A percentile compares a stretch with the other conserved stretches of the same genome.
These are phyloP conservation scores for Phialocephala subalpina DNA, from an alignment of 2,329 filamentous ascomycete genomes.

Conservation along the genomic window DNA sequence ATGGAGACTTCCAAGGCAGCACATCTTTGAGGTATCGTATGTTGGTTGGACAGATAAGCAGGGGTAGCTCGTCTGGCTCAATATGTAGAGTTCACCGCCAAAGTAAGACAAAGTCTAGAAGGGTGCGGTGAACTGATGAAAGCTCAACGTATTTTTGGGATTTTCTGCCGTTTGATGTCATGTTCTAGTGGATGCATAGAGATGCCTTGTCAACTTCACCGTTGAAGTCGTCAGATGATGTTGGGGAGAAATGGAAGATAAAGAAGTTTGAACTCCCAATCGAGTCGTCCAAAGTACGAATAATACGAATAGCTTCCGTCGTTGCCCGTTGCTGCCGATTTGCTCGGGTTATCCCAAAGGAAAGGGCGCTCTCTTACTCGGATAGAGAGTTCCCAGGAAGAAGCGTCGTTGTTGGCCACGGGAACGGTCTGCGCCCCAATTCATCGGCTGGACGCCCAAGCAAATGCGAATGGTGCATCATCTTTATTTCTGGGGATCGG, in stretches of 20 bases:
- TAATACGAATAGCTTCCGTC: background rate
- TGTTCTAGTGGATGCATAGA: conserved; percentile 1
- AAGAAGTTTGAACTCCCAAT: background rate
- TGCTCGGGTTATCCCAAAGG: background rate
- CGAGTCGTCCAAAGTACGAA: background rate
- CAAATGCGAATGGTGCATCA: background rate
- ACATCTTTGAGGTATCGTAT: background rate
- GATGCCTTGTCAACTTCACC: background rate
- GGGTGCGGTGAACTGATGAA: background rate
- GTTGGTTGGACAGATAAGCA: conserved; percentile 9
- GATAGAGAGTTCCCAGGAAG: background rate
- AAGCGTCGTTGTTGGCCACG: background rate
- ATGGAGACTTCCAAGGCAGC: background rate
- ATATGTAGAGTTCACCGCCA: conserved; percentile 1
- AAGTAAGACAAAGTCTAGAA: conserved; percentile 2
- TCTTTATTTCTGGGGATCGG: background rate
- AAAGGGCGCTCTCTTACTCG: background rate
- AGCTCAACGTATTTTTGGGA: background rate
- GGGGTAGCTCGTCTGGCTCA: conserved; percentile 9
- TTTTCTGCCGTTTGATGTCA: background rate
- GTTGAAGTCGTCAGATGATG: background rate
- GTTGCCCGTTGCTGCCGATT: background rate
- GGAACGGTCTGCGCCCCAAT: conserved; percentile 3
- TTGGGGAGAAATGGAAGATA: background rate
- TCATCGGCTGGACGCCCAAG: background rate